Conservation (phyloP, 108 stramenopile species). For the Nitzschia inconspicua region DNA sequence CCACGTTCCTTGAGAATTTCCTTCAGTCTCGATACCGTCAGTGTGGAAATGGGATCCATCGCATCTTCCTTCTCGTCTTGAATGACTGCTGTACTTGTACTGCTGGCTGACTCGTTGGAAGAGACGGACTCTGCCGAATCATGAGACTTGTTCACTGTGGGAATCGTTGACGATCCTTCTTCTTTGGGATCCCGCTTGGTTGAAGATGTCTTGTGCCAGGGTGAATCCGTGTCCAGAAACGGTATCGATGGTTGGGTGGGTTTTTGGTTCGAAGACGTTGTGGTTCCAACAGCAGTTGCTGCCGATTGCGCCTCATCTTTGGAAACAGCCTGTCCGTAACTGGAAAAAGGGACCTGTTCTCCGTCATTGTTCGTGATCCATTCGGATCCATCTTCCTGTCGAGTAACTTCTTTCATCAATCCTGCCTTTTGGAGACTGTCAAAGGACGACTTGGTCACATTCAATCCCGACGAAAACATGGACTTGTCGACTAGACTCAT, state of each 20-base stretch:
- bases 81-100: neutral
- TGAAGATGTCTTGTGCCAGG: slow-evolving; percentile 46
- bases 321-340: slow-evolving; percentile 37
- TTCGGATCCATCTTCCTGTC: slow-evolving; percentile 71
- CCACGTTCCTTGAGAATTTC: slow-evolving; percentile 66
- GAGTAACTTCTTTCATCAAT: slow-evolving; percentile 64
- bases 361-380: slow-evolving; percentile 41
- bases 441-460: slow-evolving; percentile 57
- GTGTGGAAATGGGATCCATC: slow-evolving; percentile 67
- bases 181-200: no score
- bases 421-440: slow-evolving; percentile 58
- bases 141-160: neutral
- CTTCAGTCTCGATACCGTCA: slow-evolving; percentile 76
- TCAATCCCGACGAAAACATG: slow-evolving; percentile 77
- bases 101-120: no score
- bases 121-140: no score
- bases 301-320: slow-evolving; percentile 35
- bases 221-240: slow-evolving; percentile 51
- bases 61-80: slow-evolving; percentile 10
- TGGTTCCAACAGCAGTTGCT: slow-evolving; percentile 17
- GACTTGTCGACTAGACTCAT: slow-evolving; percentile 82
- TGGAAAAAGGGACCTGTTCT: slow-evolving; percentile 32
- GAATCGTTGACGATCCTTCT: neutral
- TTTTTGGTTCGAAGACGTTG: neutral
- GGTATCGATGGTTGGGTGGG: slow-evolving; percentile 26